A percentile compares a stretch with the other conserved stretches of the same genome.
Evolutionary conservation across 805 yeast genomes (phyloP).

Genomic region (Metschnikowia colocasiae): DNA sequence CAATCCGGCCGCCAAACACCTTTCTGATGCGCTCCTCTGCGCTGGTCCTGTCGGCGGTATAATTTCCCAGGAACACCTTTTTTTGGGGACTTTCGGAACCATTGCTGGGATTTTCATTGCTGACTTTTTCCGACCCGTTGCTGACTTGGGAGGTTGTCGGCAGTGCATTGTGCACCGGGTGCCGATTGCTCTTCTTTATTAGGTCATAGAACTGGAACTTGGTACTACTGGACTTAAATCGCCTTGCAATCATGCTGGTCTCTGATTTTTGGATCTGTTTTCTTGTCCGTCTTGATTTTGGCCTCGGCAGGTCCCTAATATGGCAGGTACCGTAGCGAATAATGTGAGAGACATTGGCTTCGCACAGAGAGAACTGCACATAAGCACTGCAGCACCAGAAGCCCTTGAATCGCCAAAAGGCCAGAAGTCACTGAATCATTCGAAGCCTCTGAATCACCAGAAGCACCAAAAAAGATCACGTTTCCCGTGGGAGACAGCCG

Average conservation of each 20-base stretch:
- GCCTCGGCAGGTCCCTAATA: too few relatives aligned
- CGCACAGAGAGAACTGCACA: slow-evolving; percentile 1
- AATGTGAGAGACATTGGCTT: neutral
- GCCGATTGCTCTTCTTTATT: slow-evolving; percentile 31
- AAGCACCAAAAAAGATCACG: too few relatives aligned
- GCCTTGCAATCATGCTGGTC: neutral
- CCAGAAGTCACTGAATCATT: too few relatives aligned
- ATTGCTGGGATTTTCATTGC: neutral
- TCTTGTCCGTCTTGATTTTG: neutral
- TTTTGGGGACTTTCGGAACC: neutral
- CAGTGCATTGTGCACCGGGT: slow-evolving; percentile 22
- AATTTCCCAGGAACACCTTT: slow-evolving; percentile 2
- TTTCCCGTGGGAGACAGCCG: neutral
- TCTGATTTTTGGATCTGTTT: neutral
- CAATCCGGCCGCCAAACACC: slow-evolving; percentile 55
- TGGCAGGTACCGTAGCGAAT: neutral
- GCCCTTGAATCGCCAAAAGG: too few relatives aligned
- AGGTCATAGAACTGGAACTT: slow-evolving; percentile 36
- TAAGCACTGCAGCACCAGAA: neutral
- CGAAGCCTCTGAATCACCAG: too few relatives aligned
- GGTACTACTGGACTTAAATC: neutral
- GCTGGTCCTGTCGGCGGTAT: slow-evolving; percentile 15
- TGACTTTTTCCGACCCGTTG: neutral
- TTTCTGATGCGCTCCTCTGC: slow-evolving; percentile 46
- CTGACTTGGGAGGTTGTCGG: neutral